Base-by-base conservation (phyloP, 2,329 filamentous ascomycete genomes). In the Verticillium tricorpus region DNA sequence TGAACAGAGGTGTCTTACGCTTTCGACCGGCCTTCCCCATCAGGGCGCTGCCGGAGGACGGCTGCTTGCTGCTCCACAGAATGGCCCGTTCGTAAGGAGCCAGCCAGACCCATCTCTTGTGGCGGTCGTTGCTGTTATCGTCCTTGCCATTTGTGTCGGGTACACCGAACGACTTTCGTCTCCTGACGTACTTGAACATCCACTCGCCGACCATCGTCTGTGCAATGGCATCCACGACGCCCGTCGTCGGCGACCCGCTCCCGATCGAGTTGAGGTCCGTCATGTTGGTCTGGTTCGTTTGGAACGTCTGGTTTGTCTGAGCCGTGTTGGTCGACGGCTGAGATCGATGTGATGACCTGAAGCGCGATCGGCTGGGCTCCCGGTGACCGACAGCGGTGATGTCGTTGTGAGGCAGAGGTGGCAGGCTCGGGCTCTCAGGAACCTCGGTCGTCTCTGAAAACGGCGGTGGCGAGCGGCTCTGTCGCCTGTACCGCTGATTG, bases 171-270 rank as follows among this genome's bases (percentile, higher is more conserved):
- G 94, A 96, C 77, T 93, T 97, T 67, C 94, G 87, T 73, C 91
- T 85, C 59, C 91, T 85, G 37, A 94, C 90, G 70, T 96, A 95
- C 75, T 96, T 96, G 80, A 89, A 93, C 91, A 96, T 94, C 90
- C 92, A 95, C 71, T 98, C 95, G 40, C 95, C 95, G 34, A 99
- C 92, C 95, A 99, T 99, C 0, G 94, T 96, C 72, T 96, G 93
- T 1, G 95, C 93, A 74, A 99, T 98, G 3, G 95, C 93, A 77
- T 98, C 95, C 6, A 99, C 94, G 15, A 98, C 92, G 55, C 88
- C 90, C 0, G 89, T 89, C 54, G 89, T 85, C 67, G 92, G 89
- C 34, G 85, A 82, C 17, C n/a, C 34, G 32, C 58, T 55, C 9
- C 25, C 40, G 17, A 54, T 32, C 67, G 82, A 87, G 52, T 60